phyloP scores from a whole-genome alignment of 306 rosid species.

The Lagenaria siceraria region DNA sequence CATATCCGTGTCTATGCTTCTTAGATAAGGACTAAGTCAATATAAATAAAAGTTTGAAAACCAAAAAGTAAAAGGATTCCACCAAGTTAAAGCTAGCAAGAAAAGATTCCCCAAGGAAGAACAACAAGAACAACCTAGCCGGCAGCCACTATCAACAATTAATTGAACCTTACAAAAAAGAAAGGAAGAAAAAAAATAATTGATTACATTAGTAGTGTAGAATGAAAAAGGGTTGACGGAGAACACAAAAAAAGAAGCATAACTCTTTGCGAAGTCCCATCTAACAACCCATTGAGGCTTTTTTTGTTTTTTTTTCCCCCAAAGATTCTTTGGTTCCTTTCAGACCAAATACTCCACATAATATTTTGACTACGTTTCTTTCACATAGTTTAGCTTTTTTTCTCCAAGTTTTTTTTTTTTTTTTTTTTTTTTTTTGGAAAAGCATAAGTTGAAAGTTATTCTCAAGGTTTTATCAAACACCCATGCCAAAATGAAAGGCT shows the following conservation, averaged over 20 bases:
- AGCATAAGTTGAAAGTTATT: not conserved
- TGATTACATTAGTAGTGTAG: not conserved
- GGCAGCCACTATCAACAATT: not conserved
- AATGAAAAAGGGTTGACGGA: not conserved
- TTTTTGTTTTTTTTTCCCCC: not conserved
- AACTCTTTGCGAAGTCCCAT: not conserved
- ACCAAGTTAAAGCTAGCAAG: not conserved
- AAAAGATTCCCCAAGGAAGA: not conserved
- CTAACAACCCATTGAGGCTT: not conserved
- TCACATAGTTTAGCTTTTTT: not conserved
- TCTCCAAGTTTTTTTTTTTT: too few relatives aligned
- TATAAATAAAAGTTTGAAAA: not conserved
- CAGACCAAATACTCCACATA: not conserved
- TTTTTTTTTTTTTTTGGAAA: not conserved
- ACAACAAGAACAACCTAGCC: not conserved
- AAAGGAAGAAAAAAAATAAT: too few relatives aligned
- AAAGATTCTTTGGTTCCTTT: not conserved
- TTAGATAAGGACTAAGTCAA: not conserved
- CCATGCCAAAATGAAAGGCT: not conserved
- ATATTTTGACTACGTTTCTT: not conserved
- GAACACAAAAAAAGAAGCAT: not conserved
- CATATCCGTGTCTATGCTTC: too few relatives aligned
- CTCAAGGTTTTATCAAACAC: not conserved
- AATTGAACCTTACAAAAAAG: not conserved
- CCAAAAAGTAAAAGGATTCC: not conserved